phyloP scores from a whole-genome alignment of 768 basidiomycete species.

The Collybia sordida region DNA sequence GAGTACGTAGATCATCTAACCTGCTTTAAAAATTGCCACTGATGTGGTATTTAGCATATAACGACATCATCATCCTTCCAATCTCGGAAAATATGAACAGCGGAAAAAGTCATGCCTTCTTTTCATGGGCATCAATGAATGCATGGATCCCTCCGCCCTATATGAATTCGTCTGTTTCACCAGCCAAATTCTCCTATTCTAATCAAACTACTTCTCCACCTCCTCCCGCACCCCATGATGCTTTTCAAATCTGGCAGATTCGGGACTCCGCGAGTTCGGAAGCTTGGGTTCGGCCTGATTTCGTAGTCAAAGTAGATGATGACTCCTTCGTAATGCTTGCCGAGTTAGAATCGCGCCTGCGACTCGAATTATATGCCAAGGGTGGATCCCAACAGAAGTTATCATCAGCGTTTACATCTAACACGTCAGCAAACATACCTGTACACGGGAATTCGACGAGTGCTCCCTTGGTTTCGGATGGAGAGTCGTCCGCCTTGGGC shows the following conservation, averaged over 20 bases:
- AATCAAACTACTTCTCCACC: conserved; percentile 56
- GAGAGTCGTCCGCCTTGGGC: neutral
- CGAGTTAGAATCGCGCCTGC: conserved; percentile 87
- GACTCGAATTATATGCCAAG: conserved; percentile 65
- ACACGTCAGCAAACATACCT: conserved; percentile 6
- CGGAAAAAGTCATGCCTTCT: conserved; percentile 91
- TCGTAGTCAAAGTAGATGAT: conserved; percentile 92
- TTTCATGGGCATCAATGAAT: conserved; percentile 88
- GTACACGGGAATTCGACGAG: conserved; percentile 4
- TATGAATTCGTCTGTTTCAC: conserved; percentile 40
- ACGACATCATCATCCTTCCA: conserved; percentile 84
- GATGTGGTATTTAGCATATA: conserved; percentile 53
- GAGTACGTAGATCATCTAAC: conserved; percentile 45
- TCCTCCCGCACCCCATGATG: conserved; percentile 70
- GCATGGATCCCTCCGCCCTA: conserved; percentile 89
- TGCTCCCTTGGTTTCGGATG: neutral
- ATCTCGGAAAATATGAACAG: conserved; percentile 94
- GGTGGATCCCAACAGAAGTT: conserved; percentile 21
- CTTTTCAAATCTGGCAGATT: conserved; percentile 56
- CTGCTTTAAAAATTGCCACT: too few relatives aligned
- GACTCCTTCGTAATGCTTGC: conserved; percentile 95
- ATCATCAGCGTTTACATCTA: conserved; percentile 10
- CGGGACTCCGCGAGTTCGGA: conserved; percentile 36
- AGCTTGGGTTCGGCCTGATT: conserved; percentile 87
- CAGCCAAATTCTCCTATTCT: conserved; percentile 65